Conservation (phyloP, 2,329 filamentous ascomycete species). For the Claviceps monticola region DNA sequence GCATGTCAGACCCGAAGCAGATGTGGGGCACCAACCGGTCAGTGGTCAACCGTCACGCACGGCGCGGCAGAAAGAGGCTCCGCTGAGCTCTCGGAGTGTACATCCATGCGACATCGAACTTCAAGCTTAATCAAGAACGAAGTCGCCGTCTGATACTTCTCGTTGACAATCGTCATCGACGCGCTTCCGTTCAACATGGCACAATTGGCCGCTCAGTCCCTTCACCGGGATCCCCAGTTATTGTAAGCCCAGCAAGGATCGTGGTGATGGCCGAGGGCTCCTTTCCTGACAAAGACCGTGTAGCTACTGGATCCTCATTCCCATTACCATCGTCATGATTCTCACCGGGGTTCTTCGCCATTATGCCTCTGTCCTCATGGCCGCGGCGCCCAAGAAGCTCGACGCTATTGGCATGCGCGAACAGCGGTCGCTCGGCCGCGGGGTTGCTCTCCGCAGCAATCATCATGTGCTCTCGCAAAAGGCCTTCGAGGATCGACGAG, state of each 20-base stretch:
- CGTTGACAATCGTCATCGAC: not conserved
- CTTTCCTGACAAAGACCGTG: not conserved
- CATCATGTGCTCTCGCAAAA: conserved; percentile 63
- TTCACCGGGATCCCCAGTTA: conserved; percentile 93
- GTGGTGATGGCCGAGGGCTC: not conserved
- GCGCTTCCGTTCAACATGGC: conserved; percentile 45
- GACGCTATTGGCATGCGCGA: conserved; percentile 67
- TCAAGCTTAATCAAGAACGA: not conserved
- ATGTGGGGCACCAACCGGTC: conserved; percentile 1
- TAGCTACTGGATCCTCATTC: conserved; percentile 98
- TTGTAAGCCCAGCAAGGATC: conserved; percentile 51
- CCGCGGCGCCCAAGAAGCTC: conserved; percentile 69
- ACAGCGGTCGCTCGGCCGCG: conserved; percentile 71
- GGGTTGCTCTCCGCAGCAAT: conserved; percentile 73
- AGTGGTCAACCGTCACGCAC: not conserved
- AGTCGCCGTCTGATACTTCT: not conserved
- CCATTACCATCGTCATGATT: conserved; percentile 96
- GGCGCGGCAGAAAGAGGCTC: conserved; percentile 1
- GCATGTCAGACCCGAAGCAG: not conserved
- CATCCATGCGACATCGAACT: not conserved
- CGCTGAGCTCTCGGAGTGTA: not conserved
- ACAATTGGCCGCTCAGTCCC: conserved; percentile 78
- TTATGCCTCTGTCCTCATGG: conserved; percentile 87
- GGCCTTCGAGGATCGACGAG: conserved; percentile 69
- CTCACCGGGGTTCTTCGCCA: conserved; percentile 91